phyloP scores from a whole-genome alignment of 371 early-diverging fungal species.

The Rhizomucor miehei region DNA sequence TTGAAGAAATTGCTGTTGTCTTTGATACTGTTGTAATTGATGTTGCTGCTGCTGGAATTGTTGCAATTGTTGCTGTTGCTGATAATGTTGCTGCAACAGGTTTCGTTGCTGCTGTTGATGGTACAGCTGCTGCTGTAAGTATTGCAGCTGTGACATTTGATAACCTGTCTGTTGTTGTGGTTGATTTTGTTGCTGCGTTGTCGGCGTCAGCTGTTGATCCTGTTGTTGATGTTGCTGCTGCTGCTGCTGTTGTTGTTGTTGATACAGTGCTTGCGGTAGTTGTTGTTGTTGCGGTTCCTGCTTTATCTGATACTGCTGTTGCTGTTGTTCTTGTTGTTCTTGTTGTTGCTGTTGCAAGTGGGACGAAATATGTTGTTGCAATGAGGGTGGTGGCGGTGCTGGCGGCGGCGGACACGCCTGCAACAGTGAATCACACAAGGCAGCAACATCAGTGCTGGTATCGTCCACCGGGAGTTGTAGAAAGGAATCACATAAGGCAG shows the following conservation, averaged over 20 bases:
- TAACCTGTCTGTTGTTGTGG: not conserved
- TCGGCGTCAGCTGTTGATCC: not conserved
- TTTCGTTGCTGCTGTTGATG: conserved; percentile 6
- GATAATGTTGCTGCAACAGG: conserved; percentile 1
- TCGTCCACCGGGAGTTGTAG: too few species aligned
- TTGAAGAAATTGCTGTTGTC: conserved; percentile 6
- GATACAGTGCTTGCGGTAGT: not conserved
- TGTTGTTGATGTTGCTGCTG: not conserved
- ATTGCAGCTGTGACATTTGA: conserved; percentile 1
- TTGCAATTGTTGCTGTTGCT: conserved; percentile 9
- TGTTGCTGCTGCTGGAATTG: conserved; percentile 7
- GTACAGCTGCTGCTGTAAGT: conserved; percentile 8
- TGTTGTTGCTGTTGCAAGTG: conserved; percentile 2
- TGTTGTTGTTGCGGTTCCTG: conserved; percentile 7
- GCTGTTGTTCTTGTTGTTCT: not conserved
- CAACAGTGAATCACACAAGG: too few species aligned
- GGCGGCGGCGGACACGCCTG: too few species aligned
- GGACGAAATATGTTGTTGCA: too few species aligned
- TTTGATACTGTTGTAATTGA: conserved; percentile 11
- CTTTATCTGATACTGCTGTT: not conserved
- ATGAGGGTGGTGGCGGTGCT: too few species aligned
- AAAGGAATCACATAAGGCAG: too few species aligned
- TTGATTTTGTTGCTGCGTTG: not conserved
- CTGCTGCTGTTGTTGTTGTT: conserved; percentile 8
- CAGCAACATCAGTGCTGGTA: too few species aligned